Evolutionary conservation across 148 eudicot species (phyloP).

Genomic region (Chenopodium album): DNA sequence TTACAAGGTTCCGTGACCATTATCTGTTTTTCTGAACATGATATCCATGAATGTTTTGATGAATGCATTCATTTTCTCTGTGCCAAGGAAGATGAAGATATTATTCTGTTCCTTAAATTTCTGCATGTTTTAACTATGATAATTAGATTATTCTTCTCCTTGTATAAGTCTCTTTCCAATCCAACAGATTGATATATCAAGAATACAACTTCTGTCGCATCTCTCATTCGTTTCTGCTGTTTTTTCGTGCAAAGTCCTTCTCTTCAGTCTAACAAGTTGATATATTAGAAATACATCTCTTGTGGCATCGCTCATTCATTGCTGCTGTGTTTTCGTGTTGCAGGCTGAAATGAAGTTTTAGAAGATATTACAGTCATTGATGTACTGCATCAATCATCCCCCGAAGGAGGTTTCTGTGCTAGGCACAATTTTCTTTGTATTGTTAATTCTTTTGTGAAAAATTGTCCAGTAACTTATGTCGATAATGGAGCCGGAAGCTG

Average conservation of each 20-base stretch:
- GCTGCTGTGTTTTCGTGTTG: not conserved
- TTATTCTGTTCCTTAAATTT: not conserved
- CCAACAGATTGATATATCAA: too few relatives aligned
- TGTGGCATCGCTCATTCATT: not conserved
- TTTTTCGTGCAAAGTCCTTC: not conserved
- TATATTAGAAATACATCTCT: too few relatives aligned
- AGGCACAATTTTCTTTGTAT: not conserved
- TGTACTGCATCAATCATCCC: slow-evolving; percentile 1
- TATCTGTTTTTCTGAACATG: too few relatives aligned
- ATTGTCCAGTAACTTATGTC: slow-evolving; percentile 2
- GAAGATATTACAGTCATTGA: not conserved
- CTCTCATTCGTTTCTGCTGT: not conserved
- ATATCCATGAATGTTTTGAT: not conserved
- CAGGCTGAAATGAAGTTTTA: slow-evolving; percentile 25
- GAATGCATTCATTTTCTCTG: not conserved
- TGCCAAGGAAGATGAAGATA: not conserved
- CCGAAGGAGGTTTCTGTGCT: not conserved
- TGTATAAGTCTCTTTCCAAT: too few relatives aligned
- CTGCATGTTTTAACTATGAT: not conserved
- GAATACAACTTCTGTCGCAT: not conserved
- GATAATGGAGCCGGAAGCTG: slow-evolving; percentile 10
- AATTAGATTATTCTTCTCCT: not conserved
- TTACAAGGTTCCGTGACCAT: too few relatives aligned
- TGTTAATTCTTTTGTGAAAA: slow-evolving; percentile 27
- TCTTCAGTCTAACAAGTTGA: too few relatives aligned